These are phyloP conservation scores for Brassica hybrid DNA, from an alignment of 441 rosid species.

Conservation along the genomic window DNA sequence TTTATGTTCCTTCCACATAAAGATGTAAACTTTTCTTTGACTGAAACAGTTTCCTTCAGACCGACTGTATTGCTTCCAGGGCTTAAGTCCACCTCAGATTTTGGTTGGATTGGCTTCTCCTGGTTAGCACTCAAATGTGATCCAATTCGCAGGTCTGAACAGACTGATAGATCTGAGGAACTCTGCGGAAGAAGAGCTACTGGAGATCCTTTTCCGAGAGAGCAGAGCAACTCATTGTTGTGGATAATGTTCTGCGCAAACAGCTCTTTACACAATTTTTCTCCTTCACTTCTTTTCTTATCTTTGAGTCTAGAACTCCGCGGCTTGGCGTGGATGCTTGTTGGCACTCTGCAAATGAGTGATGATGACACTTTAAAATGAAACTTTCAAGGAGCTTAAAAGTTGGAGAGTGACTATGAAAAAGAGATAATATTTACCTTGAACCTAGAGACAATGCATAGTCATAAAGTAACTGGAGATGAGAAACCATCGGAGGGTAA, in stretches of 20 bases:
- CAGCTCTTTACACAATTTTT: slow-evolving; percentile 76
- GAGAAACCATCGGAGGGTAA: slow-evolving; percentile 99
- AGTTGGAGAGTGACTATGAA: neutral
- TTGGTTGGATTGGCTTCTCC: slow-evolving; percentile 47
- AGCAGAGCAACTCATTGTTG: slow-evolving; percentile 71
- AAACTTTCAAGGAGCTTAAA: slow-evolving; percentile 16
- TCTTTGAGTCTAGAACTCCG: slow-evolving; percentile 94
- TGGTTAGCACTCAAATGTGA: slow-evolving; percentile 61
- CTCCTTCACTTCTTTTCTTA: slow-evolving; percentile 90
- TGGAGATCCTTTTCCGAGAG: slow-evolving; percentile 83
- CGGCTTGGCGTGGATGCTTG: slow-evolving; percentile 61
- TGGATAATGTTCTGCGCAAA: slow-evolving; percentile 73
- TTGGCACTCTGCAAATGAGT: slow-evolving; percentile 64
- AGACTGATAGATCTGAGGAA: slow-evolving; percentile 76
- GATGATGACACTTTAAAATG: slow-evolving; percentile 4
- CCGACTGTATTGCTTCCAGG: slow-evolving; percentile 35
- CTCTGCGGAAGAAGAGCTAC: slow-evolving; percentile 78
- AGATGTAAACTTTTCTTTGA: slow-evolving; percentile 68
- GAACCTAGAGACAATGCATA: slow-evolving; percentile 79
- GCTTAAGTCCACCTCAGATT: slow-evolving; percentile 33
- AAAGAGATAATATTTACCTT: slow-evolving; percentile 55
- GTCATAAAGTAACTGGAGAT: slow-evolving; percentile 97
- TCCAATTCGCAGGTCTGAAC: slow-evolving; percentile 75
- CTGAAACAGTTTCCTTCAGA: slow-evolving; percentile 42
- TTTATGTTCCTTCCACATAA: slow-evolving; percentile 58